Evolutionary conservation across 208 protist species (phyloP).

Genomic region (Trypanosoma rangeli): DNA sequence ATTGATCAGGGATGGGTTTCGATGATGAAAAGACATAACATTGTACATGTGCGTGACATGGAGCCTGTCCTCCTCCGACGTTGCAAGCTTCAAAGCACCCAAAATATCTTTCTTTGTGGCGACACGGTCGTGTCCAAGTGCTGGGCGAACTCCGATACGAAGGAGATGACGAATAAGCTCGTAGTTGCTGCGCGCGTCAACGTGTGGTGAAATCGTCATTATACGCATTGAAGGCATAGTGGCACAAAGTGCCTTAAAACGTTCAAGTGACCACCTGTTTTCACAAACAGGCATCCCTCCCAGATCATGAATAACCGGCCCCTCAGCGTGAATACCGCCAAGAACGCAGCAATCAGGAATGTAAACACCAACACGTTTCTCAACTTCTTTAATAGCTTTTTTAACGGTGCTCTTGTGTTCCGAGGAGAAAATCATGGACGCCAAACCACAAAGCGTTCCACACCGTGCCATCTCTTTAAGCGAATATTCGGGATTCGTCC

Average conservation of each 20-base stretch:
- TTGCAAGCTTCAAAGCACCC: slow-evolving; percentile 42
- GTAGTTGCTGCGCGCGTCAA: slow-evolving; percentile 50
- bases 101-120: slow-evolving; percentile 58
- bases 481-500: slow-evolving; percentile 69
- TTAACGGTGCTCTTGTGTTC: slow-evolving; percentile 42
- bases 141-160: slow-evolving; percentile 37
- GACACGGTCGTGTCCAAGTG: slow-evolving; percentile 59
- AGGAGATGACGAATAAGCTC: slow-evolving; percentile 53
- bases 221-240: slow-evolving; percentile 63
- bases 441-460: slow-evolving; percentile 60
- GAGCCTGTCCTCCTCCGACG: slow-evolving; percentile 43
- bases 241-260: slow-evolving; percentile 43
- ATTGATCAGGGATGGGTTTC: slow-evolving; percentile 60
- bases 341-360: slow-evolving; percentile 50
- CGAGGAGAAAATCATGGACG: slow-evolving; percentile 72
- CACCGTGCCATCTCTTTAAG: slow-evolving; percentile 63
- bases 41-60: slow-evolving; percentile 70
- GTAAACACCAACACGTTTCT: slow-evolving; percentile 40
- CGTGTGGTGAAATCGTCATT: slow-evolving; percentile 68
- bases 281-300: slow-evolving; percentile 57
- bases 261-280: slow-evolving; percentile 31
- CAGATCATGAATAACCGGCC: slow-evolving; percentile 63
- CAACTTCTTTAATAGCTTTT: slow-evolving; percentile 48
- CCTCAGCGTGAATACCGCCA: slow-evolving; percentile 71
- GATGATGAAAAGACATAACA: slow-evolving; percentile 73